These are phyloP conservation scores for Aspergillus fijiensis DNA, from an alignment of 2,329 filamentous ascomycete genomes.

Conservation along the genomic window DNA sequence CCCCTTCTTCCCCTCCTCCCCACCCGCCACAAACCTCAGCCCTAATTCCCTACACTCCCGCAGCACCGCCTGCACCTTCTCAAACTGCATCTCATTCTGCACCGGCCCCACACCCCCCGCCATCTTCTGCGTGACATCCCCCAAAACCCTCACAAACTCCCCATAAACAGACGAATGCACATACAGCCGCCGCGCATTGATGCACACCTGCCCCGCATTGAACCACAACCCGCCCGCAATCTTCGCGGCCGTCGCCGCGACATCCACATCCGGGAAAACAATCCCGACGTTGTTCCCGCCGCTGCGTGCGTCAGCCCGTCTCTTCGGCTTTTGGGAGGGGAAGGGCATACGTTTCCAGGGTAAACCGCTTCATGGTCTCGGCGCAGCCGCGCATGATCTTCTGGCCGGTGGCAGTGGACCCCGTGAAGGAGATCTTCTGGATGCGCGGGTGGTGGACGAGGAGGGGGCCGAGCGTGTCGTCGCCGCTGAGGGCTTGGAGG, in stretches of 20 bases:
- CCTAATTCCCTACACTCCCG: background rate
- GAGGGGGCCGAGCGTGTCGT: too few relatives aligned
- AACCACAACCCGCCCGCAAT: background rate
- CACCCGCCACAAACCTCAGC: background rate
- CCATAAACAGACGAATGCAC: background rate
- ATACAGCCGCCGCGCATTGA: background rate
- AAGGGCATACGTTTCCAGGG: too few relatives aligned
- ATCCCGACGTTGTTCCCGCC: background rate
- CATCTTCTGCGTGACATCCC: too few relatives aligned
- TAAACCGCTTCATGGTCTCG: background rate
- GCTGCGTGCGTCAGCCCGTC: background rate
- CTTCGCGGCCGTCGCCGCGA: background rate
- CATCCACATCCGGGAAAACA: background rate
- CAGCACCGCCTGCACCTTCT: background rate
- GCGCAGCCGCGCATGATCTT: background rate
- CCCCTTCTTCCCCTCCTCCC: background rate
- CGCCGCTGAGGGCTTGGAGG: too few relatives aligned
- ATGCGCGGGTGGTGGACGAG: background rate
- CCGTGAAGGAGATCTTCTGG: background rate
- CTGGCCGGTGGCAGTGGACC: background rate
- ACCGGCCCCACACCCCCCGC: background rate
- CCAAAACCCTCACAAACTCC: background rate
- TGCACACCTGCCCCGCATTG: background rate
- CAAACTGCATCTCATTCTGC: background rate
- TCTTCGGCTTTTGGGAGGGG: too few relatives aligned